Base-by-base conservation (phyloP, 2,329 filamentous ascomycete genomes). In the Dichotomopilus funicola region DNA sequence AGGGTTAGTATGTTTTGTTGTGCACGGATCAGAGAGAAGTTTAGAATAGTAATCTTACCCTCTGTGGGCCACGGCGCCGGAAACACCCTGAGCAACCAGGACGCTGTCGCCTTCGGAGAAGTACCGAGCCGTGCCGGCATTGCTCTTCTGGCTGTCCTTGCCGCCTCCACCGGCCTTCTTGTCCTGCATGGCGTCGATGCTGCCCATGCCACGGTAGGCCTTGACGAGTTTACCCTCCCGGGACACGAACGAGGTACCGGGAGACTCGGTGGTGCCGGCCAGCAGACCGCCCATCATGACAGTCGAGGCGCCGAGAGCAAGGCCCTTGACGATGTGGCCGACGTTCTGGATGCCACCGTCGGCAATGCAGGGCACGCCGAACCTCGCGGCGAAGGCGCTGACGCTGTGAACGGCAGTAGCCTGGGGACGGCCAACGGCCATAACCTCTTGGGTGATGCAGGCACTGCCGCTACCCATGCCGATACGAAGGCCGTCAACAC, bases 271-370 rank as follows among this genome's bases (percentile, higher is more conserved):
- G 61, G 94, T 97, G 71, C 95, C 94, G 50, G 94, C 94, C 62
- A 99, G 82, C 52, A 99, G 85, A 76, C 94, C 95, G 67, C 94
- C 94, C 94, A 99, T 99, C 94, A 99, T 99, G 71, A 99, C 87
- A 40, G 91, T 95, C 46, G 89, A 90, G 57, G 94, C 94, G 64
- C 94, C 94, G 61, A 99, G 85, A 47, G 94, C 87, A 63, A 99
- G 85, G 70, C 91, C 92, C 82, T 99, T 99, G 73, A 99, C 94
- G 63, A 99, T 96, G 78, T 99, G 95, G 54, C 94, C 94, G 63
- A 99, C 89, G 69, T 99, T 99, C 75, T 99, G 94, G 65, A 99
- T 88, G 75, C 94, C 94, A 66, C 94, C 94, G 67, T 99, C 94
- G 58, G 94, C 94, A 69, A 99, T 97, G 75, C 92, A 97, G 56